Evolutionary conservation across 768 basidiomycete species (phyloP), one percentile per base, ranked within the genome.

Genomic region (Suillus lakei): DNA sequence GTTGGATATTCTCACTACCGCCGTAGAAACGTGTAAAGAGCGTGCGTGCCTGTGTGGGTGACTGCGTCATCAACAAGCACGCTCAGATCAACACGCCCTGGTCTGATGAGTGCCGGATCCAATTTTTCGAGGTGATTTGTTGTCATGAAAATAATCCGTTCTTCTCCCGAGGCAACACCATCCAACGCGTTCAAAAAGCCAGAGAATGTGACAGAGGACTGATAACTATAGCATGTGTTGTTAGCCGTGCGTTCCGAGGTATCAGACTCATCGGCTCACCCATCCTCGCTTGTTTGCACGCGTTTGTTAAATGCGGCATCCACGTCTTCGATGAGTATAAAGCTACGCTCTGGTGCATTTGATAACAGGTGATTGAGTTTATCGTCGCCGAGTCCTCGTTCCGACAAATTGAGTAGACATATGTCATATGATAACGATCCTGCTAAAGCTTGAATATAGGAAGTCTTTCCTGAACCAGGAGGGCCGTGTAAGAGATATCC

Each of bases 121-220:
- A 99, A 86, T 67, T 84, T 85, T 66, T 92, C 88, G 62, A 93
- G 75, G 71, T 99, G 98, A 77, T 99, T 99, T n/a, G 98, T 99
- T 0, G 98, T 99, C 90, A 99, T 93, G 80, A 99, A 99, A 41
- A 99, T 88, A 74, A 99, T 91, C n/a, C 98, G 90, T 72, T 98
- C 96, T 79, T 98, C 96, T 48, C 96, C 95, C 13, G 97, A 98
- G 5, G 95, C 97, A 34, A 99, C 97, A 21, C 98, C 98, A 73
- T 99, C 98, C 3, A 99, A 83, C 16, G 96, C 96, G 71, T 99
- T 99, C 50, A 99, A 81, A 74, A 99, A 93, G 32, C 98, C 98
- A 9, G 97, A 98, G 80, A 99, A 99, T 4, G 98, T 99, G 41
- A 99, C 91, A 15, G 92, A 92, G 0, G 95, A 96, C 78, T 96